Evolutionary conservation across 805 yeast species (phyloP).

Genomic region (Candida adriatica): DNA sequence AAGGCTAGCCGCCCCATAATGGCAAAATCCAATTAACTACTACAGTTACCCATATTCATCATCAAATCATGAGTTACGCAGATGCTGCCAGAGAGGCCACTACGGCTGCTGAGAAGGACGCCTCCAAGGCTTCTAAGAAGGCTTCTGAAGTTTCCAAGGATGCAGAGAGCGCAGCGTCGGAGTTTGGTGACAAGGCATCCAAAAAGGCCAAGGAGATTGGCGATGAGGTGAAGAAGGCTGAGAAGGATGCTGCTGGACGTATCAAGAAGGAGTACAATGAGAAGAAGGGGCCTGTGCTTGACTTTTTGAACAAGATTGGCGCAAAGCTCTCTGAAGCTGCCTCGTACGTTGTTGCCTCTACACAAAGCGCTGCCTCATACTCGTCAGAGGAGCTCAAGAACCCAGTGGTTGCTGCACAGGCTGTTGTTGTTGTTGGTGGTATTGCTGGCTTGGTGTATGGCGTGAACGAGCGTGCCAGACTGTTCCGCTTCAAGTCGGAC

Average conservation of each 20-base stretch:
- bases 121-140: constrained; percentile 6
- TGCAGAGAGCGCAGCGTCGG: constrained; percentile 13
- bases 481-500: constrained; percentile 36
- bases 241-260: constrained; percentile 28
- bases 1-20: not conserved
- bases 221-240: constrained; percentile 25
- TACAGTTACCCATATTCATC: too few relatives aligned
- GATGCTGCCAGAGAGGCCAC: constrained; percentile 16
- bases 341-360: constrained; percentile 15
- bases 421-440: constrained; percentile 41
- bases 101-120: constrained; percentile 13
- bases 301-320: constrained; percentile 16
- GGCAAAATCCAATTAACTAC: constrained; percentile 3
- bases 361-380: constrained; percentile 16
- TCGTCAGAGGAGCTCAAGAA: constrained; percentile 43
- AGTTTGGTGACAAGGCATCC: constrained; percentile 17
- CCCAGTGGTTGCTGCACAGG: constrained; percentile 54
- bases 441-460: constrained; percentile 42
- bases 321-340: constrained; percentile 19
- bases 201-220: constrained; percentile 19
- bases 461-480: constrained; percentile 44
- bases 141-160: constrained; percentile 20
- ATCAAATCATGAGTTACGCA: too few relatives aligned
- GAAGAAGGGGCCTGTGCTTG: constrained; percentile 22
- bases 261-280: constrained; percentile 27